phyloP scores from a whole-genome alignment of 306 rosid species.

The Albizia julibrissin region DNA sequence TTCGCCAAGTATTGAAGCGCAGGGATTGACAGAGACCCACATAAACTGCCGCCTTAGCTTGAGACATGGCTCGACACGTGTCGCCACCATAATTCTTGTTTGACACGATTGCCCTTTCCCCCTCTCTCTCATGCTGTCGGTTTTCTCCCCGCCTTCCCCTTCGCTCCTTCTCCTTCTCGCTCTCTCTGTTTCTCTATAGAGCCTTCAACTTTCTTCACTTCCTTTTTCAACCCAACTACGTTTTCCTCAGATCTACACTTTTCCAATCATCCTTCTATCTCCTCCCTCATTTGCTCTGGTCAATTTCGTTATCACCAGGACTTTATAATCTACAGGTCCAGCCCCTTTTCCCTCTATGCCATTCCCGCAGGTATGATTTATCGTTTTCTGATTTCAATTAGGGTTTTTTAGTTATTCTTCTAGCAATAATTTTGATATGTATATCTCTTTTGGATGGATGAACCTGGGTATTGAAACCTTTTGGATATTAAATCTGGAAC shows the following conservation, averaged over 20 bases:
- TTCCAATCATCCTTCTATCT: neutral
- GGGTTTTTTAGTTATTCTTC: neutral
- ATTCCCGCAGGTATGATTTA: constrained; percentile 41
- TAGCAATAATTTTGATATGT: neutral
- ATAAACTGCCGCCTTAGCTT: neutral
- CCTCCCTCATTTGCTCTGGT: constrained; percentile 1
- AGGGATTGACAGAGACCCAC: neutral
- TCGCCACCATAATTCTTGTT: neutral
- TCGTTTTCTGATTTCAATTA: neutral
- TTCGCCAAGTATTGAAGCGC: neutral
- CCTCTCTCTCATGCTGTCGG: neutral
- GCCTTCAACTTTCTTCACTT: neutral
- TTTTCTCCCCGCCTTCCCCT: constrained; percentile 3
- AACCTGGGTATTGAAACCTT: neutral
- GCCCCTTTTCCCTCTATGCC: constrained; percentile 43
- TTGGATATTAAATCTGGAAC: constrained; percentile 32
- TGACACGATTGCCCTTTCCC: neutral
- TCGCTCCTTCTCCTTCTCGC: neutral
- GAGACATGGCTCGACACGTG: constrained; percentile 15
- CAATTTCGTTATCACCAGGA: neutral
- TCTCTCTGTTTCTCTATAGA: neutral
- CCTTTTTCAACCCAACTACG: constrained; percentile 8
- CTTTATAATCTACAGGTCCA: neutral
- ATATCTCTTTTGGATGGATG: neutral
- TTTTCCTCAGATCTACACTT: constrained; percentile 40